A percentile compares a stretch with the other conserved stretches of the same genome.
Conservation (phyloP, 768 basidiomycete species). For the Phylloporus arenicola region DNA sequence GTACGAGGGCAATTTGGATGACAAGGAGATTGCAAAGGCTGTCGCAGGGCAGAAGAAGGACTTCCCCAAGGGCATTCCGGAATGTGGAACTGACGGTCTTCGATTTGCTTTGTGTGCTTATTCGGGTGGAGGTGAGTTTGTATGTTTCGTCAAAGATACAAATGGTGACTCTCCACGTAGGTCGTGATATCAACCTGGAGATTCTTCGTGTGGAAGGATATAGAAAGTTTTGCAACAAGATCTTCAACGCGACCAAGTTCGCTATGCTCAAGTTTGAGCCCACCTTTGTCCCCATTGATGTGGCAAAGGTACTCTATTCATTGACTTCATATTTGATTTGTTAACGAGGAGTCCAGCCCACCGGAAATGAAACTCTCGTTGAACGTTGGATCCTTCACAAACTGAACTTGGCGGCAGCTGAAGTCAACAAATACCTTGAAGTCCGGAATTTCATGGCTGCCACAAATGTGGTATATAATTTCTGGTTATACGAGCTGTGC, state of each 20-base stretch:
- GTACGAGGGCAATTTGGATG: slow-evolving; percentile 86
- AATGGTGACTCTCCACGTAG: slow-evolving; percentile 34
- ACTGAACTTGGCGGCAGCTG: slow-evolving; percentile 72
- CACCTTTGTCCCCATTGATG: slow-evolving; percentile 67
- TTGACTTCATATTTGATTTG: background rate
- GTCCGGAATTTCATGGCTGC: slow-evolving; percentile 92
- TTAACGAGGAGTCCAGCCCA: slow-evolving; percentile 48
- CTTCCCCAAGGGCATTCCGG: slow-evolving; percentile 97
- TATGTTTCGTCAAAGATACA: background rate
- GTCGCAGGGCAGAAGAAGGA: slow-evolving; percentile 96
- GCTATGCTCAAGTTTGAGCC: slow-evolving; percentile 97
- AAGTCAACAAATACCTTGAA: slow-evolving; percentile 69
- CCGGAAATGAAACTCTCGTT: slow-evolving; percentile 85
- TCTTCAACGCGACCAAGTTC: slow-evolving; percentile 98
- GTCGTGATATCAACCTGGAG: slow-evolving; percentile 95
- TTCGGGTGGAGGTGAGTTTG: slow-evolving; percentile 68
- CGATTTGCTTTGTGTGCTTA: slow-evolving; percentile 95
- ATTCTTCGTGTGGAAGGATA: slow-evolving; percentile 96
- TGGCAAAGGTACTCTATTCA: slow-evolving; percentile 50
- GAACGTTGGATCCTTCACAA: slow-evolving; percentile 96
- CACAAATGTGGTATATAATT: slow-evolving; percentile 79
- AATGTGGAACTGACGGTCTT: slow-evolving; percentile 96
- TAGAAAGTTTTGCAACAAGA: slow-evolving; percentile 99
- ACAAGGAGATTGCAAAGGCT: slow-evolving; percentile 87
- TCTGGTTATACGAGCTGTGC: slow-evolving; percentile 99